Base-by-base conservation (phyloP, 345 rosid species). In the Clarkia xantiana region DNA sequence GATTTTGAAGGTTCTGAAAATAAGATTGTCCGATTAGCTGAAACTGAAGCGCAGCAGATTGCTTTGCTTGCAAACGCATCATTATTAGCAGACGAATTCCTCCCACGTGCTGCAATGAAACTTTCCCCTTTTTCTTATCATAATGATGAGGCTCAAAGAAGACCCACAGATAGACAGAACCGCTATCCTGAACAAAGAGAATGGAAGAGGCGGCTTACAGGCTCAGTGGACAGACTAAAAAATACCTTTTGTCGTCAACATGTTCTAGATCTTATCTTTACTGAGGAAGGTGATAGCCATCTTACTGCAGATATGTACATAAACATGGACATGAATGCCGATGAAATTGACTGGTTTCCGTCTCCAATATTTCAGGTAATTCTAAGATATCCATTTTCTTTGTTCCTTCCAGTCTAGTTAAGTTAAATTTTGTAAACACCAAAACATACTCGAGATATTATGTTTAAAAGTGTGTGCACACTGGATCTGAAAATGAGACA, bases 161-260 rank as follows among this genome's bases (percentile, higher is more conserved):
- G 88, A 68, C 76, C 84, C 40, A 40, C 48, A 43, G 99, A 93
- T 67, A 80, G 90, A 72, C 95, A 86, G 68, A 93, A 81, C 55
- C 97, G 99, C 59, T 77, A 84, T 59, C 95, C 95, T 62, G 99
- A 93, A 66, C 99, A 84, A 67, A 78, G 99, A 64, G 99, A 93
- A 77, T 93, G 99, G 99, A 93, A 76, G 74, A 79, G 84, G 69
- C 80, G 91, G 61, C 91, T 93, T 60, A 75, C 70, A 38, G 56
- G 69, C 64, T 80, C 94, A 44, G 89, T 93, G 67, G 99, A 87
- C 64, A 79, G 86, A 57, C 67, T 93, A 52, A 93, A 82, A 68
- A 84, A 93, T 68, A 72, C 88, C 11, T 87, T 93, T 66, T 93
- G 99, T 65, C 95, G 73, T 42, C 97, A 79, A 50, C 97, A 93